A percentile compares a stretch with the other conserved stretches of the same genome.
Conservation (phyloP, 2,329 filamentous ascomycete genomes). For the Coniochaeta prunicola region DNA sequence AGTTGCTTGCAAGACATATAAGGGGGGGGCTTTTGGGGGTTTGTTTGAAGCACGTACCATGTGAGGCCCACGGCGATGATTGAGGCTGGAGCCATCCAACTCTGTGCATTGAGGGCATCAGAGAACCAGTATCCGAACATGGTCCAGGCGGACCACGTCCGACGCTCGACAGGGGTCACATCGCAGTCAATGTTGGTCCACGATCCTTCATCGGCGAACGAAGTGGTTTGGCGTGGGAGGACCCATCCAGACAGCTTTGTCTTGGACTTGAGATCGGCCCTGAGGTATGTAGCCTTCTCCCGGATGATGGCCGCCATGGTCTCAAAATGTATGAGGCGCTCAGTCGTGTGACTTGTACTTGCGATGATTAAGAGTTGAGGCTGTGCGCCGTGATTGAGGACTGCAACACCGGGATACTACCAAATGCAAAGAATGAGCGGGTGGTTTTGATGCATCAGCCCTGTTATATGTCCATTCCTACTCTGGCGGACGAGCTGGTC, state of each 20-base stretch:
- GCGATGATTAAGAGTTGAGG: background rate
- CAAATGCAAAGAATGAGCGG: background rate
- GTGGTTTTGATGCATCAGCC: background rate
- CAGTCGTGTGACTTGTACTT: background rate
- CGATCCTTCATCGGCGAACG: constrained; percentile 28
- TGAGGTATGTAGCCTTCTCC: constrained; percentile 19
- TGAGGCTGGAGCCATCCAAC: constrained; percentile 36
- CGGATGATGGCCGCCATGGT: constrained; percentile 8
- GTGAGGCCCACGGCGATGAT: constrained; percentile 37
- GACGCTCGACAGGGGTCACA: constrained; percentile 33
- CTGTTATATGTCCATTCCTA: background rate
- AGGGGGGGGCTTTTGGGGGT: background rate
- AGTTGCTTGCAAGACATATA: background rate
- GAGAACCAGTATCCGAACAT: constrained; percentile 33
- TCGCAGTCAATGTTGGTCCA: constrained; percentile 38
- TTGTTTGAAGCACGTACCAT: constrained; percentile 19
- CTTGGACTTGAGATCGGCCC: constrained; percentile 24
- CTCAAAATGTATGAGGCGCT: background rate
- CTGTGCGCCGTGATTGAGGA: background rate
- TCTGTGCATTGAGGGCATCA: constrained; percentile 35
- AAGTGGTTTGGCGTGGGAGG: constrained; percentile 26
- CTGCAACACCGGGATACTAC: background rate
- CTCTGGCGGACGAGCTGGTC: background rate
- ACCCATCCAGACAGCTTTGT: constrained; percentile 29
- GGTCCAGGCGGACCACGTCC: constrained; percentile 32